Conservation (phyloP, 306 rosid species). For the Crotalaria pallida region DNA sequence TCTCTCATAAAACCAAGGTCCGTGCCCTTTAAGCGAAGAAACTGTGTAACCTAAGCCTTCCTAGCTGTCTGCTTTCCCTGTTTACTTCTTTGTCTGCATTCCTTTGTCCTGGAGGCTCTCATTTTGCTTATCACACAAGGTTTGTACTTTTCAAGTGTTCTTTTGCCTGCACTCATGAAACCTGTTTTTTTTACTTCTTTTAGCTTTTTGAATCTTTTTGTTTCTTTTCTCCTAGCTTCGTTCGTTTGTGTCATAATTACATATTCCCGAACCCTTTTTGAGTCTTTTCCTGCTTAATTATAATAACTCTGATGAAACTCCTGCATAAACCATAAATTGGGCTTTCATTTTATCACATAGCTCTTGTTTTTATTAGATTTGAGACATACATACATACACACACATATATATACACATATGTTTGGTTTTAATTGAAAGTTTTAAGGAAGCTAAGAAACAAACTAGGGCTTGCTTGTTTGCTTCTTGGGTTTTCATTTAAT, state of each 20-base stretch:
- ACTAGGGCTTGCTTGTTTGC: not conserved
- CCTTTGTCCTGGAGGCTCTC: constrained; percentile 32
- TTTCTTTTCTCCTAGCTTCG: not conserved
- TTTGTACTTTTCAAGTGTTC: constrained; percentile 13
- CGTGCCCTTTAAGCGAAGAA: constrained; percentile 94
- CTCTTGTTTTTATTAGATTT: not conserved
- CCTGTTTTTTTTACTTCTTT: not conserved
- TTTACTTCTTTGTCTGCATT: constrained; percentile 36
- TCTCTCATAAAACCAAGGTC: constrained; percentile 49
- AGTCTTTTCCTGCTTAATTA: not conserved
- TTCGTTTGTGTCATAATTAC: not conserved
- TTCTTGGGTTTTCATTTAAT: not conserved
- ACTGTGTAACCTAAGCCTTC: constrained; percentile 35
- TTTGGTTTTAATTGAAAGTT: not conserved
- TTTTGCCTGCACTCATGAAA: not conserved
- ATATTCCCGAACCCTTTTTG: constrained; percentile 8
- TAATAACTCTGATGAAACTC: not conserved
- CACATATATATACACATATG: too few species aligned
- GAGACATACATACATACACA: not conserved
- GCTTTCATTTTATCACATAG: not conserved
- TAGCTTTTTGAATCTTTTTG: not conserved
- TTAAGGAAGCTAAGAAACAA: not conserved
- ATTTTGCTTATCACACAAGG: constrained; percentile 36
- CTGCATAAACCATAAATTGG: not conserved
- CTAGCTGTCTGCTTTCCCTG: constrained; percentile 35